phyloP scores from a whole-genome alignment of 202 grass and related monocot genomes.

The Thinopyrum obtusiflorum region DNA sequence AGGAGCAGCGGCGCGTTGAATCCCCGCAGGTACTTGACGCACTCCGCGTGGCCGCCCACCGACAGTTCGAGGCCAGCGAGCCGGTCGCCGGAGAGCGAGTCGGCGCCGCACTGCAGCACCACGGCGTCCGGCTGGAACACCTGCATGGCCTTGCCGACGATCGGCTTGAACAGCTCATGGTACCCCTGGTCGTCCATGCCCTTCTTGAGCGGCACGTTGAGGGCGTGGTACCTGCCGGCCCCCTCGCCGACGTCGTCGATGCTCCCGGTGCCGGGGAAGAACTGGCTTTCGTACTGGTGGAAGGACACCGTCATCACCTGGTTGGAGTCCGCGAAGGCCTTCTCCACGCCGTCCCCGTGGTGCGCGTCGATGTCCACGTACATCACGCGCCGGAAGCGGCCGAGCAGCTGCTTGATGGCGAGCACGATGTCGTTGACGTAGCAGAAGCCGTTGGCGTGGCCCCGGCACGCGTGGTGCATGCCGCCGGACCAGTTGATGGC shows the following conservation, averaged over 20 bases:
- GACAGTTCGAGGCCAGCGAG: not conserved
- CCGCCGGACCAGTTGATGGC: conserved; percentile 59
- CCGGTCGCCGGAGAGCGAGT: conserved; percentile 43
- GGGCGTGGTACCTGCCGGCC: not conserved
- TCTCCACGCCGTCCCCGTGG: conserved; percentile 38
- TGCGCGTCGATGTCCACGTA: conserved; percentile 53
- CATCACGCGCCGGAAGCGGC: conserved; percentile 6
- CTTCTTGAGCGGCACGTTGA: conserved; percentile 8
- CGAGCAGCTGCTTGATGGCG: conserved; percentile 22
- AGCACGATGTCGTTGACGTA: conserved; percentile 47
- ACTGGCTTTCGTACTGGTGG: not conserved
- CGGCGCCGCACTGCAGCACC: conserved; percentile 66
- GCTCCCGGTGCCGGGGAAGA: conserved; percentile 2
- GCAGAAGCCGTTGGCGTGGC: conserved; percentile 43
- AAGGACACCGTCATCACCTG: conserved; percentile 35
- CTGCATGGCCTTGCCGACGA: conserved; percentile 46
- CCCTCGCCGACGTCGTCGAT: not conserved
- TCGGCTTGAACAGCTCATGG: conserved; percentile 44
- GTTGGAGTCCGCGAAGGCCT: not conserved
- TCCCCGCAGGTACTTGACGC: conserved; percentile 1
- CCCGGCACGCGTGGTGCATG: conserved; percentile 43
- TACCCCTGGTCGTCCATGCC: conserved; percentile 38
- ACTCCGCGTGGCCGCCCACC: not conserved
- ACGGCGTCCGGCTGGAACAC: conserved; percentile 61
- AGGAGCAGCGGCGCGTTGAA: conserved; percentile 36